A percentile compares a stretch with the other conserved stretches of the same genome.
Conservation (phyloP, 345 rosid genomes). For the Corchorus capsularis region DNA sequence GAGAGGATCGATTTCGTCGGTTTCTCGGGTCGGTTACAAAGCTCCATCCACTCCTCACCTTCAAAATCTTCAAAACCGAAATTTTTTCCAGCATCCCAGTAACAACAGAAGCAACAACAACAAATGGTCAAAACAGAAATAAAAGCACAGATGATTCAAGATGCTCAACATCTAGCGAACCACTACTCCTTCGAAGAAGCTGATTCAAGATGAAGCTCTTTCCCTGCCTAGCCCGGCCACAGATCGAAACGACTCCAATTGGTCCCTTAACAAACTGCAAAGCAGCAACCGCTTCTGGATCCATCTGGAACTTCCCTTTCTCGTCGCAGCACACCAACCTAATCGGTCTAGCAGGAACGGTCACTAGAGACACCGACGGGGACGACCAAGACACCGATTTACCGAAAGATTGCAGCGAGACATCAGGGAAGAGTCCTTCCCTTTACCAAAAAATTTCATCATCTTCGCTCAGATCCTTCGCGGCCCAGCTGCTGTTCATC, state of each 20-base stretch:
- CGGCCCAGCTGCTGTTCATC: not conserved
- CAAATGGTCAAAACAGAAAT: too few relatives aligned
- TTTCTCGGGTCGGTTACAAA: too few relatives aligned
- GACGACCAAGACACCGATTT: conserved; percentile 36
- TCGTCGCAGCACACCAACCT: conserved; percentile 87
- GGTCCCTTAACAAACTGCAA: conserved; percentile 96
- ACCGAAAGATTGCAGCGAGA: conserved; percentile 37
- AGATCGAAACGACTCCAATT: conserved; percentile 92
- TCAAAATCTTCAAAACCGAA: too few relatives aligned
- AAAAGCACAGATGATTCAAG: too few relatives aligned
- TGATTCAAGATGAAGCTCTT: conserved; percentile 94
- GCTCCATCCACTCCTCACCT: too few relatives aligned
- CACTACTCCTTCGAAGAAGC: too few relatives aligned
- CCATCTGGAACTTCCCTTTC: conserved; percentile 96
- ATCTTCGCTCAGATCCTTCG: conserved; percentile 27
- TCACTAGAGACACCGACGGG: conserved; percentile 54
- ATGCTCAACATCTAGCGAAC: too few relatives aligned
- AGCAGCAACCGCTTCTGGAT: conserved; percentile 95
- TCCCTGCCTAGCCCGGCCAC: conserved; percentile 99
- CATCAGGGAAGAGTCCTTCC: conserved; percentile 38
- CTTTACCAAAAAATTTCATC: conserved; percentile 49
- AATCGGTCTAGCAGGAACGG: conserved; percentile 95
- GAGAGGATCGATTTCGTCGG: too few relatives aligned
- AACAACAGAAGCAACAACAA: too few relatives aligned
- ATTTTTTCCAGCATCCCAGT: too few relatives aligned